Base-by-base conservation (phyloP, 2,329 filamentous ascomycete genomes). In the Penicillium italicum region DNA sequence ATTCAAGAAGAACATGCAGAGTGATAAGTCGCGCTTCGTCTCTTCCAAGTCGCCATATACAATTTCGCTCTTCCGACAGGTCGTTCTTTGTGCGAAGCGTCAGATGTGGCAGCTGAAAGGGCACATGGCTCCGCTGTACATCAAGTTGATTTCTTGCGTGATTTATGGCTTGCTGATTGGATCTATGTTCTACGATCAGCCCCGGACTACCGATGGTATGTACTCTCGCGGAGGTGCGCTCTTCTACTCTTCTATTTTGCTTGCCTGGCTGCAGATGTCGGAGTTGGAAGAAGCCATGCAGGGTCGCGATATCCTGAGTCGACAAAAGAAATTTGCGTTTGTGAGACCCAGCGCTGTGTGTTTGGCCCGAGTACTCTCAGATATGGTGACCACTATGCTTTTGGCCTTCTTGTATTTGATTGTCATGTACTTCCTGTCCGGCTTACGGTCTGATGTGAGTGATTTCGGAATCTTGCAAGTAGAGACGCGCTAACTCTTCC, bases 221-320 rank as follows among this genome's bases (percentile, higher is more conserved):
- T 87, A 86, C 66, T 76, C 78, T 4, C 77, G 83, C 53, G 83
- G 83, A 18, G 84, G 84, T 60, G 76, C 81, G 3, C 69, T 83
- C 3, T 86, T 87, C 72, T 86, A 86, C 70, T 83, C 81, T 0
- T 81, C 85, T 37, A 74, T 86, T 34, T 80, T 86, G 67, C 72
- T 86, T 5, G 77, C 76, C 44, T 86, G 83, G 84, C 78, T 92
- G 2, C 87, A 90, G 55, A 77, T 93, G 38, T 82, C 85, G 0
- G 89, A 93, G 68, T 77, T 91, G 26, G 88, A 87, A 79, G 87
- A 86, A 58, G 87, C 87, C n/a, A 85, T 91, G 33, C 82, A 82
- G 50, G 85, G 88, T 5, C 80, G 89, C 40, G 79, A 80, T 3
- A 84, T 91, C 22, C 88, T 80, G 58, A 87, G 72, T 74, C 84